Evolutionary conservation across 139 green algal species (phyloP).

Genomic region (Coelastrella sp.): DNA sequence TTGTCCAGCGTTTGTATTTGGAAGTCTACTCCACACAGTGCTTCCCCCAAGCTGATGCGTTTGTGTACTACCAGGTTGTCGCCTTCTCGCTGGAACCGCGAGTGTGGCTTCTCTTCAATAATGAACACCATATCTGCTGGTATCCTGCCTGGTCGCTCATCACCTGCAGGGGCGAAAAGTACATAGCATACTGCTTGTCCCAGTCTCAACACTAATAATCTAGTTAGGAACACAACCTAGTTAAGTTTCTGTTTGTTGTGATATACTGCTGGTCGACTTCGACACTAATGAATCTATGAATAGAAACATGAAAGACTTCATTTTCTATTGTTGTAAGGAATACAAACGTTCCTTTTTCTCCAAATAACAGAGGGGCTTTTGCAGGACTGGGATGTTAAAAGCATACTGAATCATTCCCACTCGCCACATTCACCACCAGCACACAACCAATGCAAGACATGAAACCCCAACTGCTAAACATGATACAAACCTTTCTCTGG

Average conservation of each 20-base stretch:
- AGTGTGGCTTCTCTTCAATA: slow-evolving; percentile 93
- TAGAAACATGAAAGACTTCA: too few relatives aligned
- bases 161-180: slow-evolving; percentile 58
- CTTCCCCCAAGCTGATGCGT: slow-evolving; percentile 65
- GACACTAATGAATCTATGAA: too few relatives aligned
- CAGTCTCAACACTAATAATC: neutral
- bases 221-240: neutral
- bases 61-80: slow-evolving; percentile 84
- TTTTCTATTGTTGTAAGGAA: too few relatives aligned
- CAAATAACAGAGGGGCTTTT: too few relatives aligned
- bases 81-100: slow-evolving; percentile 85
- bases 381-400: neutral
- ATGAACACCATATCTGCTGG: slow-evolving; percentile 94
- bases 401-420: neutral
- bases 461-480: slow-evolving; percentile 60
- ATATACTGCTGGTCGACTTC: too few relatives aligned
- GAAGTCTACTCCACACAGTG: slow-evolving; percentile 60
- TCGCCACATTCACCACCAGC: too few relatives aligned
- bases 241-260: too few relatives aligned
- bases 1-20: slow-evolving; percentile 76
- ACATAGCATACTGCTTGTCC: neutral
- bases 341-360: too few relatives aligned
- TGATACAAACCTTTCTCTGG: slow-evolving; percentile 80
- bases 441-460: too few relatives aligned
- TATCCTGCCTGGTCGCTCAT: slow-evolving; percentile 83